Percentiles rank a stretch among this genome's conserved stretches.
Conservation (phyloP, 2,329 filamentous ascomycete species). For the Calonectria fujianensis region DNA sequence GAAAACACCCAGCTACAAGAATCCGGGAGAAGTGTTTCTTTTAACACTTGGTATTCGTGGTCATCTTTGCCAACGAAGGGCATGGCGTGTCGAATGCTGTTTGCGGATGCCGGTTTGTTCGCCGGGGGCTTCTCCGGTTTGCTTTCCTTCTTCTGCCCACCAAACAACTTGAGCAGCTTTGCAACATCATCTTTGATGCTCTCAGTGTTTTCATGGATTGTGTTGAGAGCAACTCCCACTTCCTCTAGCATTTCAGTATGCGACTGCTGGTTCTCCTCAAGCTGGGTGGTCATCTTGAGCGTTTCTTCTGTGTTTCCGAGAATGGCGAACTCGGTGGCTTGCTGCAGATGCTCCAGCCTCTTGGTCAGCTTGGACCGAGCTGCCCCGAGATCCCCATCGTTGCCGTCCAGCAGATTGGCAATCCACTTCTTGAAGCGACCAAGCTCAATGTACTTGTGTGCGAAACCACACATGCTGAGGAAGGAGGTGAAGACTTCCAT, state of each 20-base stretch:
- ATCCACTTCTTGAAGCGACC: conserved; percentile 60
- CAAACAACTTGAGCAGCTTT: conserved; percentile 53
- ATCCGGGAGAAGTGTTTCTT: conserved; percentile 55
- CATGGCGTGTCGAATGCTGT: conserved; percentile 51
- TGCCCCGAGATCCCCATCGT: conserved; percentile 57
- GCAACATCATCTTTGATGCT: conserved; percentile 54
- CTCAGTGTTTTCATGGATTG: conserved; percentile 54
- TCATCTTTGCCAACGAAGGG: conserved; percentile 47
- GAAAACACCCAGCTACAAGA: conserved; percentile 58
- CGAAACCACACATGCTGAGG: conserved; percentile 58
- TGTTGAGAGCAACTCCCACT: conserved; percentile 52
- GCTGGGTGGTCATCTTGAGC: conserved; percentile 53
- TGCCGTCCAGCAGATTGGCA: conserved; percentile 54
- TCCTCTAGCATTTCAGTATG: conserved; percentile 54
- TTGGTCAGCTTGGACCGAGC: conserved; percentile 57
- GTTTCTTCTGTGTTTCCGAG: conserved; percentile 58
- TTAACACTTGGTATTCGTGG: conserved; percentile 54
- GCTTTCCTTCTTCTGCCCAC: conserved; percentile 47
- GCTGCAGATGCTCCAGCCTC: conserved; percentile 54
- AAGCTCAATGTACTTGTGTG: conserved; percentile 59
- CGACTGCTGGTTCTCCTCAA: conserved; percentile 52
- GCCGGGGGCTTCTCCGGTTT: conserved; percentile 44
- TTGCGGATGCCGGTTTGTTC: conserved; percentile 50
- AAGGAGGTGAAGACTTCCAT: conserved; percentile 62
- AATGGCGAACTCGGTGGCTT: conserved; percentile 59